Conservation (phyloP, 495 filamentous ascomycete genomes). For the Trichoderma gamsii region DNA sequence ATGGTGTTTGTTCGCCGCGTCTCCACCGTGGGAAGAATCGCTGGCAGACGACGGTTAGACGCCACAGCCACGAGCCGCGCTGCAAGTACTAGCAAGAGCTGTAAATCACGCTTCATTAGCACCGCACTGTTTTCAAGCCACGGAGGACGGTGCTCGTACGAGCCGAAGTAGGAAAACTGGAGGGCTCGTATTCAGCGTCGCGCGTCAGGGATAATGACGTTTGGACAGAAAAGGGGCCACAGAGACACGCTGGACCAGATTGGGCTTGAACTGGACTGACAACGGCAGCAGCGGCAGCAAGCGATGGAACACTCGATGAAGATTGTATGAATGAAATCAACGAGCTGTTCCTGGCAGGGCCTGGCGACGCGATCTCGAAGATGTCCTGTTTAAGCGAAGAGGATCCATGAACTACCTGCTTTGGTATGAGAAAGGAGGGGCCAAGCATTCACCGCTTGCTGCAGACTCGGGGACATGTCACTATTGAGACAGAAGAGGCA, state of each 20-base stretch:
- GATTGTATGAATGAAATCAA: not conserved
- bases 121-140: not conserved
- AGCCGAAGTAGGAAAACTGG: not conserved
- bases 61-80: not conserved
- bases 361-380: not conserved
- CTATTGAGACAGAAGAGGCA: not conserved
- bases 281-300: not conserved
- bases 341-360: too few species aligned
- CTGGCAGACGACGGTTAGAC: not conserved
- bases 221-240: not conserved
- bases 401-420: not conserved
- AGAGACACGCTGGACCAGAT: not conserved
- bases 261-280: not conserved
- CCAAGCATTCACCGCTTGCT: slow-evolving; percentile 9
- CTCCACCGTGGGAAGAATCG: slow-evolving; percentile 12
- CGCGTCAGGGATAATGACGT: slow-evolving; percentile 8
- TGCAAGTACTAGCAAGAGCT: not conserved
- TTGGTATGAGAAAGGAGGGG: not conserved
- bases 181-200: slow-evolving; percentile 6
- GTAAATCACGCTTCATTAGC: slow-evolving; percentile 3
- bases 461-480: not conserved
- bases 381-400: not conserved
- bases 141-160: not conserved
- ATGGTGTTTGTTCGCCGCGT: slow-evolving; percentile 11
- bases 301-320: not conserved